A percentile compares a stretch with the other conserved stretches of the same genome.
These are phyloP conservation scores for Phytopythium sindhum DNA, from an alignment of 352 stramenopile species.

Conservation along the genomic window DNA sequence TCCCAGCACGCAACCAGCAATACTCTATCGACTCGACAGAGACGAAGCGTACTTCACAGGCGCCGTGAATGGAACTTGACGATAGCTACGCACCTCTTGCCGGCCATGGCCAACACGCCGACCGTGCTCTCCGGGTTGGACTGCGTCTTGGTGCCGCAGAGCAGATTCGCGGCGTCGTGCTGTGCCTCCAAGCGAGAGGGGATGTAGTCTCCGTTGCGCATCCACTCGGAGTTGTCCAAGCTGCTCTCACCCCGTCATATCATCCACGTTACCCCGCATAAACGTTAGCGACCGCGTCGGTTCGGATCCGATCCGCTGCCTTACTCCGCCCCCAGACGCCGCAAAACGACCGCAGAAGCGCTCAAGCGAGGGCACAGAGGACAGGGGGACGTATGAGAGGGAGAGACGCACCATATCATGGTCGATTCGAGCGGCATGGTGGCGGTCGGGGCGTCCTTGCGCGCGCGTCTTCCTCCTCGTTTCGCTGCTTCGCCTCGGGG, in stretches of 20 bases:
- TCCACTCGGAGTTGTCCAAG: constrained; percentile 97
- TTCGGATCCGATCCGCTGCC: background rate
- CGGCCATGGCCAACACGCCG: constrained; percentile 95
- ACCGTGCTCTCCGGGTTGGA: constrained; percentile 98
- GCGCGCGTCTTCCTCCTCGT: constrained; percentile 5
- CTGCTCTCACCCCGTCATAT: constrained; percentile 15
- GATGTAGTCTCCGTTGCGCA: constrained; percentile 99
- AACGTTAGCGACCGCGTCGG: background rate
- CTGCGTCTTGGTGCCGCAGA: constrained; percentile 97
- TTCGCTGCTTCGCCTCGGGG: constrained; percentile 12
- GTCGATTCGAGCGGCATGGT: constrained; percentile 87
- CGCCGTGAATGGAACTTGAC: background rate
- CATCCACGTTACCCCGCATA: background rate
- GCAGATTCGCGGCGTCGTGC: constrained; percentile 96
- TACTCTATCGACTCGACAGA: background rate
- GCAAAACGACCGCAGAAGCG: background rate
- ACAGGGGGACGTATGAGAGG: background rate
- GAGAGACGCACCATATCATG: constrained; percentile 74
- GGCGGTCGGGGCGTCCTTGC: constrained; percentile 8
- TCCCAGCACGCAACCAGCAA: background rate
- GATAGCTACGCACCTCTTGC: constrained; percentile 49
- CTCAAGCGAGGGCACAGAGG: background rate
- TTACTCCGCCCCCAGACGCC: no score
- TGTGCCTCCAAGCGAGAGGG: constrained; percentile 97
- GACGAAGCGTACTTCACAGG: background rate